Base-by-base conservation (phyloP, 257 asterid genomes). In the Echium plantagineum region DNA sequence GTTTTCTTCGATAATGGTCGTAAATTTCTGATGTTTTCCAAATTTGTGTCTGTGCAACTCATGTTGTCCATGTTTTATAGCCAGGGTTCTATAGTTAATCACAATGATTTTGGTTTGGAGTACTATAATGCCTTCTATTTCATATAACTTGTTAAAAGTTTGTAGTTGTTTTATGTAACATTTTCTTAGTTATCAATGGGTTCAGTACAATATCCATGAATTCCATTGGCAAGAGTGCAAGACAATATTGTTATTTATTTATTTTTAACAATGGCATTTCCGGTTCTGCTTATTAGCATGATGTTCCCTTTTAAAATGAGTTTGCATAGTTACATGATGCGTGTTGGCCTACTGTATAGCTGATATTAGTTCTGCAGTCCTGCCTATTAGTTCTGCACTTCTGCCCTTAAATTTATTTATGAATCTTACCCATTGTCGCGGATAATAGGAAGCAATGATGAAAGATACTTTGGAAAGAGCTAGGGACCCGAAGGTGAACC, bases 391-490 rank as follows among this genome's bases (percentile, higher is more conserved):
- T n/a, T 42, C 12, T 42, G 49, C 49, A 0, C 49, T 42, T 42
- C 10, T 42, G 49, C 49, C 12, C 49, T 42, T 17, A 35, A 35
- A 49, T 49, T 6, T 52, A 21, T 52, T 52, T 20, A n/a, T n/a
- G 21, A n/a, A 52, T 52, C 56, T 5, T 32, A 54, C 22, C 28
- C 18, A 31, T 51, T 48, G 15, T 59, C 24, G 32, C 32, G 5
- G 5, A 28, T 35, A 7, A 0, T 72, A 90, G 96, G 98, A 91
- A 74, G 98, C 98, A 4, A 88, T 71, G 97, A 86, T 61, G 94
- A 91, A 86, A 77, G 98, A 91, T 63, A 91, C 97, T 4, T 64
- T 91, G 47, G 98, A 91, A 69, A 85, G 74, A 20, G 80, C 94
- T 9, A 75, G 86, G 63, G 97, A 91, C 65, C 96, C 95, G 0